Conservation (phyloP, 352 stramenopile species). For the Phytophthora aleatoria region DNA sequence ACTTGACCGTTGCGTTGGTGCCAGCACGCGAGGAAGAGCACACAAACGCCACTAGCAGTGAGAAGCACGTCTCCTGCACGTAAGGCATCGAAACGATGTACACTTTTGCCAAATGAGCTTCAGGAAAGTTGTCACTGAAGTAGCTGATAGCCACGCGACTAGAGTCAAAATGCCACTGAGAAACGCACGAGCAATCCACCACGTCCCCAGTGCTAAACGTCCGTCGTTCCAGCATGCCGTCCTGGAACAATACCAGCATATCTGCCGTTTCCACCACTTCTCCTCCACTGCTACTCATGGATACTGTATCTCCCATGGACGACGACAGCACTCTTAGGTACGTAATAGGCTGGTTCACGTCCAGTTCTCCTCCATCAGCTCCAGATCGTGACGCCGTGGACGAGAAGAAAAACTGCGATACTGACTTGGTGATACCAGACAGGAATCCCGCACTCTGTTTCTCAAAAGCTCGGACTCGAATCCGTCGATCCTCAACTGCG, state of each 20-base stretch:
- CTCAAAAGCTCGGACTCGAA: conserved; percentile 76
- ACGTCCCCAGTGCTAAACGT: conserved; percentile 71
- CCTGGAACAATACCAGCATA: conserved; percentile 73
- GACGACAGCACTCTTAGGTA: conserved; percentile 57
- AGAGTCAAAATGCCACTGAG: conserved; percentile 64
- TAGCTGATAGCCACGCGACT: conserved; percentile 66
- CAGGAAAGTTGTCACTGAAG: conserved; percentile 72
- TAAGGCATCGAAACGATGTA: conserved; percentile 73
- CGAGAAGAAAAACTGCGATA: conserved; percentile 82
- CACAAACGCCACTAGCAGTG: conserved; percentile 70
- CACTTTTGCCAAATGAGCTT: conserved; percentile 63
- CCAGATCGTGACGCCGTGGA: conserved; percentile 39
- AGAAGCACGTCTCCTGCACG: conserved; percentile 58
- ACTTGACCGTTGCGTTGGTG: conserved; percentile 56
- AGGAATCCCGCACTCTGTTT: conserved; percentile 71
- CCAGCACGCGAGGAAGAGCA: conserved; percentile 51
- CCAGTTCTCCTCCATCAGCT: conserved; percentile 36
- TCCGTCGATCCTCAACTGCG: conserved; percentile 77
- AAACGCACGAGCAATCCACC: conserved; percentile 65
- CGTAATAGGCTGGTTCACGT: conserved; percentile 59
- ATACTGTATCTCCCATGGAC: conserved; percentile 18
- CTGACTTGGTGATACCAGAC: conserved; percentile 70
- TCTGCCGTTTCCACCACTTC: conserved; percentile 49
- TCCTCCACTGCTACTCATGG: conserved; percentile 20
- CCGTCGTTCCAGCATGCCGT: conserved; percentile 67